phyloP scores from a whole-genome alignment of 345 rosid species.

The Rhodamnia argentea region DNA sequence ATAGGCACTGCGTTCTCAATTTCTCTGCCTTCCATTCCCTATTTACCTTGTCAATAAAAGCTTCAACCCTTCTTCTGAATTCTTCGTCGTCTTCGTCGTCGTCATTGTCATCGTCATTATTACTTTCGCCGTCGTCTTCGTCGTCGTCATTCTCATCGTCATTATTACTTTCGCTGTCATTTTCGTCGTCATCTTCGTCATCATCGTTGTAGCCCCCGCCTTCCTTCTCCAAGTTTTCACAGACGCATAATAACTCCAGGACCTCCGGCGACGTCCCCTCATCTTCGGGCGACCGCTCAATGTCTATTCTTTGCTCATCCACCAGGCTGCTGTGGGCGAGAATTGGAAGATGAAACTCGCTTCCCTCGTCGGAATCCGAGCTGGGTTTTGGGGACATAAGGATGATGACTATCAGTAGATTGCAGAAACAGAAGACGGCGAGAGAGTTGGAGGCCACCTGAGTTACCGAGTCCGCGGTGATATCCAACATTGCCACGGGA shows the following conservation, averaged over 20 bases:
- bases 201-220: neutral
- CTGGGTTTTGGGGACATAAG: slow-evolving; percentile 18
- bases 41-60: slow-evolving; percentile 43
- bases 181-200: neutral
- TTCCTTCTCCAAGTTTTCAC: neutral
- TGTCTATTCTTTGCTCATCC: neutral
- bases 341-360: neutral
- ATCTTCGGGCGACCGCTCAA: neutral
- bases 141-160: neutral
- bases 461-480: slow-evolving; percentile 15
- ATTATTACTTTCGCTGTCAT: neutral
- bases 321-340: neutral
- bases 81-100: slow-evolving; percentile 15
- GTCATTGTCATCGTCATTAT: neutral
- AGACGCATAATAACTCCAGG: neutral
- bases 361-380: neutral
- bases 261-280: neutral
- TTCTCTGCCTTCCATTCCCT: slow-evolving; percentile 45
- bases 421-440: slow-evolving; percentile 36
- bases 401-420: slow-evolving; percentile 31
- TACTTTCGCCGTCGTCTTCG: neutral
- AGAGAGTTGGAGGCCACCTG: slow-evolving; percentile 32
- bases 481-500: slow-evolving; percentile 13
- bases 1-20: neutral
- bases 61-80: slow-evolving; percentile 47